Evolutionary conservation across 1,139 yeast genomes (phyloP), one percentile per base, ranked within the genome.

Genomic region (Suhomyces wounanorum): DNA sequence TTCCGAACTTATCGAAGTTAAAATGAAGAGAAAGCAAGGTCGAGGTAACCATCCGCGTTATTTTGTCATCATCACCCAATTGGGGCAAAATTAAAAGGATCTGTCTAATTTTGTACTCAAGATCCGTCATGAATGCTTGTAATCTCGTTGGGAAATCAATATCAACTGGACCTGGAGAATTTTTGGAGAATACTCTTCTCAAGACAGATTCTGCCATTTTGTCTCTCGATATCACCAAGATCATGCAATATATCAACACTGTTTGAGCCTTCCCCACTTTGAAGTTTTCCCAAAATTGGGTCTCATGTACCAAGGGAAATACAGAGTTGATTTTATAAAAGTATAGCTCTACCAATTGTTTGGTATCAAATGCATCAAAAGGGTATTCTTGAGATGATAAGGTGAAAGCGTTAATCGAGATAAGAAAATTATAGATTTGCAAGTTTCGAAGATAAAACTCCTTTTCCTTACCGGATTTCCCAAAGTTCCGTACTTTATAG

Each of bases 61-160:
- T 59, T 51, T 69, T 70, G 48, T 73, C 76, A 37, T 66, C 65
- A 50, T 72, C 76, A 5, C 78, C 78, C 26, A 74, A 55, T 49
- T 72, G 75, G 1, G 68, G 74, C 47, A 75, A 58, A 17, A 75
- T 59, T 14, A 60, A 52, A 21, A 65, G 45, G n/a, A 71, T 48
- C 16, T 77, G 79, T 17, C 77, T 59, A 36, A 72, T 69, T 52
- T 74, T 74, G 54, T 65, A 65, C 41, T 72, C 75, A 43, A 72
- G 59, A n/a, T 65, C 70, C 11, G 64, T 57, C 44, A 64, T 54
- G 46, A 69, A 68, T 41, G 54, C 50, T 10, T 55, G 52, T 16
- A 60, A 55, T 21, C 62, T 55, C 13, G 52, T 53, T 9, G 55
- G 45, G 50, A 55, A 66, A 11, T 45, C 43, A 3, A 14, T 38